Evolutionary conservation across 208 protist species (phyloP).

Genomic region (Trypanosoma avium): DNA sequence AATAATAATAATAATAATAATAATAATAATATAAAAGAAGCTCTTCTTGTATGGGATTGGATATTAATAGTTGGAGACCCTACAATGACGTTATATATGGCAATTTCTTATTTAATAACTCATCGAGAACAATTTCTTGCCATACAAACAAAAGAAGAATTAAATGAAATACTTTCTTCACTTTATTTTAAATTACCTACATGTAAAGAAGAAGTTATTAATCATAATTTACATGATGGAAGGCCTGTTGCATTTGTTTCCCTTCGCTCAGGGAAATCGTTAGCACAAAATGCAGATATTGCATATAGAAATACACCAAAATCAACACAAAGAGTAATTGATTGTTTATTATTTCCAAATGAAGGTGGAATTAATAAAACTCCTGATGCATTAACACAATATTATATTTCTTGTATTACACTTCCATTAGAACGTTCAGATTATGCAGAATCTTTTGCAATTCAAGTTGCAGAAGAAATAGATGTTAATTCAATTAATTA

Average conservation of each 20-base stretch:
- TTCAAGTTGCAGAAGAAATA: neutral
- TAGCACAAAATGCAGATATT: conserved; percentile 78
- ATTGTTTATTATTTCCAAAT: conserved; percentile 60
- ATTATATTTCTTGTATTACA: conserved; percentile 56
- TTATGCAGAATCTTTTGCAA: conserved; percentile 58
- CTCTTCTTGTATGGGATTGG: conserved; percentile 71
- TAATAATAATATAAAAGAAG: conserved; percentile 14
- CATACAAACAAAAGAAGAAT: conserved; percentile 30
- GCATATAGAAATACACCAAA: conserved; percentile 70
- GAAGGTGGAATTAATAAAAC: conserved; percentile 46
- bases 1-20: too few relatives aligned
- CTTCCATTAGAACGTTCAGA: conserved; percentile 80
- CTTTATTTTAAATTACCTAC: conserved; percentile 41
- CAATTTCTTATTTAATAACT: conserved; percentile 60
- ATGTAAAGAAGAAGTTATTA: conserved; percentile 35
- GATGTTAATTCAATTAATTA: conserved; percentile 47
- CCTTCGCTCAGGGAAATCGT: conserved; percentile 58
- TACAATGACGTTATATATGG: conserved; percentile 69
- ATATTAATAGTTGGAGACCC: conserved; percentile 73
- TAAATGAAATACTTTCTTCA: conserved; percentile 27
- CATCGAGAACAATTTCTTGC: conserved; percentile 52
- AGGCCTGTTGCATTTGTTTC: conserved; percentile 48
- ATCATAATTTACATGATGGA: conserved; percentile 47
- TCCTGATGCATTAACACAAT: conserved; percentile 43
- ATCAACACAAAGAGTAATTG: conserved; percentile 61